Base-by-base conservation (phyloP, 768 basidiomycete species). In the Roridomyces roridus region DNA sequence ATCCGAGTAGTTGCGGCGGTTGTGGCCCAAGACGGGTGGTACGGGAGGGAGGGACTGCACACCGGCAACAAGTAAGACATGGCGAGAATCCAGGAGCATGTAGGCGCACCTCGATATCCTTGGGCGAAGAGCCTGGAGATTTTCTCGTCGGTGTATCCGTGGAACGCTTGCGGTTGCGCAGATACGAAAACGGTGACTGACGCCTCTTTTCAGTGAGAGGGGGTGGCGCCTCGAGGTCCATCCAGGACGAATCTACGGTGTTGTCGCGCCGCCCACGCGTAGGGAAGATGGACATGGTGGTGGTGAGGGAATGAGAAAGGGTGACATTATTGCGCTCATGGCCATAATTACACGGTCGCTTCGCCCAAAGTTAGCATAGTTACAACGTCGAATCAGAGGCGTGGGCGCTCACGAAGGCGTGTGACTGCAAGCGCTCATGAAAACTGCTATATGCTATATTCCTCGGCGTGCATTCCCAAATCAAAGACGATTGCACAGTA, bases 91-190 rank as follows among this genome's bases (percentile, higher is more conserved):
- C 29, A 10, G 35, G 44, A 25, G 39, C 31, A 9, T 37, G 29
- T 15, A 39, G 51, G 37, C 56, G 51, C 52, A 54, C 52, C n/a
- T n/a, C 34, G 14, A 41, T 26, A 11, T 43, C 48, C 26, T 41
- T 26, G 26, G 23, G 46, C 1, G 55, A 51, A 0, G 31, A 5
- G 25, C 29, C 21, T 15, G 31, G 7, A 10, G 31, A 34, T 34
- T 49, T 49, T n/a, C n/a, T n/a, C 56, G 36, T 50, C 26, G 23
- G n/a, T 15, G 48, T 43, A 14, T 58, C 56, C 3, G 52, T 58
- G 6, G 61, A 62, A 26, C 56, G 52, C 21, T 62, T 62, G n/a
- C 61, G 61, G 1, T 55, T 46, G 12, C 61, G 56, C 20, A 62
- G 31, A 40, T 43, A 51, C 4, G 61, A 50, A 29, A 62, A 58